A percentile compares a stretch with the other conserved stretches of the same genome.
These are phyloP conservation scores for Acanthamoeba culbertsoni DNA, from an alignment of 208 protist species.

Conservation along the genomic window DNA sequence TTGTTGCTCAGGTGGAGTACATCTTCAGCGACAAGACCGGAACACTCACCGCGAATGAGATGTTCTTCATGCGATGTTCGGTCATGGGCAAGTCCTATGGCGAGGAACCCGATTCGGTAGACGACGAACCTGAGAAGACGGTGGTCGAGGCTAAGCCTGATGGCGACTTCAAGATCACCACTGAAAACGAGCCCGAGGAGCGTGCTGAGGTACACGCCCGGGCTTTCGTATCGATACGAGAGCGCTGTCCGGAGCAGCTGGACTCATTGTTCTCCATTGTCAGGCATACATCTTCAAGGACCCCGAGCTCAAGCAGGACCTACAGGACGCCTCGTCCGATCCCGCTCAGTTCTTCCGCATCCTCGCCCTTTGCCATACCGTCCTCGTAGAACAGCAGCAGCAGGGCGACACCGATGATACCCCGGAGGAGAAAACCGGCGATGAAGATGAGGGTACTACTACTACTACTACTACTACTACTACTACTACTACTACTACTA, in stretches of 20 bases:
- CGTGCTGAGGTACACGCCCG: not conserved
- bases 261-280: not conserved
- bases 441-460: not conserved
- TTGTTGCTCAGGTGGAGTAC: conserved; percentile 14
- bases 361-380: conserved; percentile 31
- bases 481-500: too few species aligned
- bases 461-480: too few species aligned
- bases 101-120: not conserved
- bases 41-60: conserved; percentile 86
- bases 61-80: conserved; percentile 79
- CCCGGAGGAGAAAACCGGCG: not conserved
- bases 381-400: conserved; percentile 26
- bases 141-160: not conserved
- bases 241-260: not conserved
- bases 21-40: conserved; percentile 88
- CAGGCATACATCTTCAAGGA: conserved; percentile 30
- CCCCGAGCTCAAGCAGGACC: not conserved
- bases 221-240: too few species aligned
- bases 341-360: conserved; percentile 6
- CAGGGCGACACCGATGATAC: not conserved
- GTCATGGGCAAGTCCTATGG: conserved; percentile 69
- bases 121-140: not conserved
- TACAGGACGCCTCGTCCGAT: not conserved
- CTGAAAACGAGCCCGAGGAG: not conserved
- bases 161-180: not conserved